Conservation (phyloP, 192 early-diverging fungal genomes). For the Rhizophagus prolifer region DNA sequence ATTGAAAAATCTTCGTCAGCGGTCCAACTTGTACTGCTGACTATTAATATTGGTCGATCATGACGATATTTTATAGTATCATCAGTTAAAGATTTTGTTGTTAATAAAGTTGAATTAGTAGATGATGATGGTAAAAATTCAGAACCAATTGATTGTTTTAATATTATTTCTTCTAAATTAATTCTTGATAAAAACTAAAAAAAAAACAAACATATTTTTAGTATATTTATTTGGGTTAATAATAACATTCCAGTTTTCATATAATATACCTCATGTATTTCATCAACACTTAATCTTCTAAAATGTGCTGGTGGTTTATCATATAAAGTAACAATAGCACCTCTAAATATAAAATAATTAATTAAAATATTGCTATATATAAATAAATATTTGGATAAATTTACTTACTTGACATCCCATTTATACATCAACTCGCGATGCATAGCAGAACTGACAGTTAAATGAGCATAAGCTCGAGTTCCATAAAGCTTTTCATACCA, state of each 20-base stretch:
- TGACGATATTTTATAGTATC: constrained; percentile 38
- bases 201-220: not conserved
- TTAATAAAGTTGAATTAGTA: constrained; percentile 45
- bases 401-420: constrained; percentile 63
- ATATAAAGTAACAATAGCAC: constrained; percentile 72
- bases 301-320: constrained; percentile 85
- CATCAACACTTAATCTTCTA: constrained; percentile 52
- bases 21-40: constrained; percentile 93
- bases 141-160: constrained; percentile 38
- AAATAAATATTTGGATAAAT: not conserved
- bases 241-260: too few relatives aligned
- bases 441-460: constrained; percentile 89
- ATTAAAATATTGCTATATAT: not conserved
- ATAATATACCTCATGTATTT: constrained; percentile 65
- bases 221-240: too few relatives aligned
- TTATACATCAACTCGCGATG: constrained; percentile 56
- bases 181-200: constrained; percentile 41
- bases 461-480: constrained; percentile 68
- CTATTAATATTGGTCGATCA: constrained; percentile 75
- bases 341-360: constrained; percentile 41
- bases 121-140: constrained; percentile 40
- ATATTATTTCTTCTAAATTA: constrained; percentile 47
- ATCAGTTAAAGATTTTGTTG: constrained; percentile 34
- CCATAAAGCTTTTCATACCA: constrained; percentile 67
- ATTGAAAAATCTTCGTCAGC: constrained; percentile 94